Conservation (phyloP, 2,329 filamentous ascomycete genomes). For the Colletotrichum sp. region DNA sequence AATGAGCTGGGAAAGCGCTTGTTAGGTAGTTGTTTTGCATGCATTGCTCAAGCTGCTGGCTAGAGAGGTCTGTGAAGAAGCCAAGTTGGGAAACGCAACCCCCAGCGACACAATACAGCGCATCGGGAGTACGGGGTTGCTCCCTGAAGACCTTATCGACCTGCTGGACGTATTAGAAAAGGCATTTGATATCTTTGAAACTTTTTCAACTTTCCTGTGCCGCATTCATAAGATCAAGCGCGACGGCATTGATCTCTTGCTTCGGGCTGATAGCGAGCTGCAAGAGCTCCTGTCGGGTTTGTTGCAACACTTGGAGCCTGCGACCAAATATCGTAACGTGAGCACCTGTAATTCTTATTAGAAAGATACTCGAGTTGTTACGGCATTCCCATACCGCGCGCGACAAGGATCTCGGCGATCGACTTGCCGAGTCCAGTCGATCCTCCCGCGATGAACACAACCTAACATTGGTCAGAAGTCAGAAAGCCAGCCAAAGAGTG, state of each 20-base stretch:
- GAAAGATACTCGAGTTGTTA: neutral
- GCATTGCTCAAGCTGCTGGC: conserved; percentile 26
- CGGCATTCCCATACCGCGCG: neutral
- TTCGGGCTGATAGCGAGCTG: neutral
- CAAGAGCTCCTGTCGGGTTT: neutral
- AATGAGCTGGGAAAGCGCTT: conserved; percentile 23
- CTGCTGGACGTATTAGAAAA: neutral
- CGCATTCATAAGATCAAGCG: neutral
- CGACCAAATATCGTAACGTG: neutral
- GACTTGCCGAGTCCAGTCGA: conserved; percentile 29
- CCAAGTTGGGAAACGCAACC: conserved; percentile 26
- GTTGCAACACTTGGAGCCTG: neutral
- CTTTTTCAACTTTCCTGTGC: neutral
- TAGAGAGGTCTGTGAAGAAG: conserved; percentile 26
- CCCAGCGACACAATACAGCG: conserved; percentile 30
- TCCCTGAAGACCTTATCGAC: neutral
- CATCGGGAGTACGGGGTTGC: conserved; percentile 25
- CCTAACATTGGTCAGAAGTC: conserved; percentile 11
- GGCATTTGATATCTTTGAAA: neutral
- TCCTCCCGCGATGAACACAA: conserved; percentile 27
- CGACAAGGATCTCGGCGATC: conserved; percentile 22
- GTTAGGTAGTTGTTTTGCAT: conserved; percentile 31
- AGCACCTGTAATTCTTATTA: neutral
- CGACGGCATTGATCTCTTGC: neutral
- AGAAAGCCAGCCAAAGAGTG: neutral